phyloP scores from a whole-genome alignment of 1,284 basidiomycete genomes.

The Xerocomus cyaneibrunnescens region DNA sequence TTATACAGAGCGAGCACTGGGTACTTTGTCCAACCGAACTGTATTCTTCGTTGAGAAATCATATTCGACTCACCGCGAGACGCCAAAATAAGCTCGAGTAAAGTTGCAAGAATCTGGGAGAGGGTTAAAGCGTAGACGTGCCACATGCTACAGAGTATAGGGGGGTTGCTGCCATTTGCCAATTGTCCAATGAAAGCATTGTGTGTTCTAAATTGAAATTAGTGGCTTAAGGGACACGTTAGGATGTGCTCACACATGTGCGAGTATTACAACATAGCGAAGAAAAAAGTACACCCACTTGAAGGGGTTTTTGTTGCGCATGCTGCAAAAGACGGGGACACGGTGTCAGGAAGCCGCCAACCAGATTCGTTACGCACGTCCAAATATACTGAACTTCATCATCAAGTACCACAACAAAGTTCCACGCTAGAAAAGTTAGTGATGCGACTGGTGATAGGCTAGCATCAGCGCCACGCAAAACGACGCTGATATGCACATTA shows the following conservation, averaged over 20 bases:
- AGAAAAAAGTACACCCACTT: constrained; percentile 29
- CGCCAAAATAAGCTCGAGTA: constrained; percentile 21
- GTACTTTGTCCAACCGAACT: not conserved
- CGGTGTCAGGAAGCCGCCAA: not conserved
- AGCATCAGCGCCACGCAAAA: constrained; percentile 1
- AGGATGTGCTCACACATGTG: constrained; percentile 14
- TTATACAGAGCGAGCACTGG: constrained; percentile 25
- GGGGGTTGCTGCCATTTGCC: constrained; percentile 15
- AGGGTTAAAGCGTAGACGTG: constrained; percentile 3
- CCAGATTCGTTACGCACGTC: constrained; percentile 13
- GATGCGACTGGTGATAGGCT: constrained; percentile 7
- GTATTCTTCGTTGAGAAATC: not conserved
- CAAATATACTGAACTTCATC: constrained; percentile 27
- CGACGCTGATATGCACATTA: too few species aligned
- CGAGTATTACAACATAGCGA: constrained; percentile 18
- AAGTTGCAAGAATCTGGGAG: constrained; percentile 10
- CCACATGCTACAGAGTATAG: constrained; percentile 18
- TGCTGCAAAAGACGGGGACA: constrained; percentile 6
- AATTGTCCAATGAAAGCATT: constrained; percentile 12
- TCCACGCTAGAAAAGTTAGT: constrained; percentile 19
- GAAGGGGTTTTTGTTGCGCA: constrained; percentile 15
- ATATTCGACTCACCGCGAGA: constrained; percentile 16
- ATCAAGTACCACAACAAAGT: constrained; percentile 12
- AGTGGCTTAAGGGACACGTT: not conserved
- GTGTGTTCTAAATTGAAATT: constrained; percentile 12